These are phyloP conservation scores for Saturnispora kantuleensis DNA, from an alignment of 805 yeast species.

Conservation along the genomic window DNA sequence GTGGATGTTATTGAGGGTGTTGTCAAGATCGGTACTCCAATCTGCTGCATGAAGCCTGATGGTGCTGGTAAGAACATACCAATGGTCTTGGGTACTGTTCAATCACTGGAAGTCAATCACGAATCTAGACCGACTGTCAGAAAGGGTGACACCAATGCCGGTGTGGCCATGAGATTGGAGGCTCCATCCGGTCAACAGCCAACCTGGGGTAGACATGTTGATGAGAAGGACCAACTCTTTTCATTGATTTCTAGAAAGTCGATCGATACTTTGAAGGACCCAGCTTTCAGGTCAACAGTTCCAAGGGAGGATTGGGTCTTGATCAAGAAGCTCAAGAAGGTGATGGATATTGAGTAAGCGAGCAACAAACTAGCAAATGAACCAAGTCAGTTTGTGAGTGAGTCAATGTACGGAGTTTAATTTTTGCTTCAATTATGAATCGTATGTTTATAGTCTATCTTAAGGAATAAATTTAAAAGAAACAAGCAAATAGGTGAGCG, in stretches of 20 bases:
- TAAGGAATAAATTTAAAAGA: too few species aligned
- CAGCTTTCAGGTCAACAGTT: constrained; percentile 93
- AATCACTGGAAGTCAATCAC: constrained; percentile 93
- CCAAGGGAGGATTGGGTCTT: constrained; percentile 93
- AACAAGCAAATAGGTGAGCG: too few species aligned
- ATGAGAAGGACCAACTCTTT: constrained; percentile 81
- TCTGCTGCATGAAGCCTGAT: constrained; percentile 84
- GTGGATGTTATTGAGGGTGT: constrained; percentile 93
- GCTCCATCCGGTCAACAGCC: constrained; percentile 90
- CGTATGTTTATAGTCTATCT: too few species aligned
- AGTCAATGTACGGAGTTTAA: too few species aligned
- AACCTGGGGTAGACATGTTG: constrained; percentile 98
- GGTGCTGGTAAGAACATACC: constrained; percentile 63
- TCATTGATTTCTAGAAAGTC: constrained; percentile 86
- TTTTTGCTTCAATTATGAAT: too few species aligned
- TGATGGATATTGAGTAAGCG: constrained; percentile 55
- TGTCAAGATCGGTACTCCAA: constrained; percentile 86
- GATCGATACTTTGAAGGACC: constrained; percentile 95
- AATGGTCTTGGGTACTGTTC: constrained; percentile 77
- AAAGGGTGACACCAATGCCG: constrained; percentile 94
- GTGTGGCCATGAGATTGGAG: constrained; percentile 97
- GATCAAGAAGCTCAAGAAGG: constrained; percentile 77
- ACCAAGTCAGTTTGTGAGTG: too few species aligned
- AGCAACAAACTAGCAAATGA: not conserved
- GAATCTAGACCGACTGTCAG: constrained; percentile 68